Base-by-base conservation (phyloP, 441 rosid genomes). In the Manihot esculenta region DNA sequence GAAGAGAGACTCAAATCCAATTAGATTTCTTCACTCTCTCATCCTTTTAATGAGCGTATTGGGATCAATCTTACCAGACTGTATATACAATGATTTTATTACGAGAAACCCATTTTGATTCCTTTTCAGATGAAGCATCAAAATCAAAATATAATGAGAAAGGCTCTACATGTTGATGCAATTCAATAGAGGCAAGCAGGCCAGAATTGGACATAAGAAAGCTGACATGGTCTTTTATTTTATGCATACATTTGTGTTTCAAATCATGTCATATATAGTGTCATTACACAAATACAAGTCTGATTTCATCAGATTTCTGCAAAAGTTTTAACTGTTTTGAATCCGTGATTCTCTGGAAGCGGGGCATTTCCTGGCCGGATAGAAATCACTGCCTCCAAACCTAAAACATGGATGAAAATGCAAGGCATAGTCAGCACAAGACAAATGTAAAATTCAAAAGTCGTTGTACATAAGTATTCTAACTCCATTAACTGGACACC, bases 291-390 rank as follows among this genome's bases (percentile, higher is more conserved):
- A 42, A 59, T 33, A 68, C 13, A 54, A 3, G 35, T 4, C 55
- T 62, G 70, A 70, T 45, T 72, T 85, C 79, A 92, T 38, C 8
- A 92, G 77, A 89, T 85, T 73, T 88, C 93, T 21, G 74, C 69
- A 77, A 95, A 91, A 1, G 97, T 85, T 70, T 74, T 81, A 69
- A 93, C 76, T 20, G 93, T 93, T 82, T 78, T 82, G 88, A 93
- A 95, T 62, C 84, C 93, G 9, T 91, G 92, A 78, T 86, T 86
- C 75, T 85, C 91, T 0, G 90, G 97, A 68, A 91, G 81, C 17
- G 94, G 83, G 64, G 83, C 89, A 64, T 93, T 95, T 78, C 98
- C 99, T 21, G 90, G 93, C 62, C 97, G 89, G 75, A 90, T 74
- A 7, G 94, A 86, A 78, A 93, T 83, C 66, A 83, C 62, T 68